Conservation (phyloP, 108 stramenopile genomes). For the Nitzschia palea region DNA sequence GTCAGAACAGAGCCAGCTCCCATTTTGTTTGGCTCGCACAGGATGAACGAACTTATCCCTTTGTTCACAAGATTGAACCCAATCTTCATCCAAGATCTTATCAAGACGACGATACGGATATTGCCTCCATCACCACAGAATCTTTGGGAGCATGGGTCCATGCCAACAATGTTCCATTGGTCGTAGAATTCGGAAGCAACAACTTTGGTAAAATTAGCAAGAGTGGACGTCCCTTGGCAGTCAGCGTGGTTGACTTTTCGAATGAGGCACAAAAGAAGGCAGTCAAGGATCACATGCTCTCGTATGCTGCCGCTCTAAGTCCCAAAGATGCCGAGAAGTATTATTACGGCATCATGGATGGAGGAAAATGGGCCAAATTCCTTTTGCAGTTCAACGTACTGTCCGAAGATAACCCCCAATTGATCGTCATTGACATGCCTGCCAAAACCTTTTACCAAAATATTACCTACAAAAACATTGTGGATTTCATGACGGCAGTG, state of each 20-base stretch:
- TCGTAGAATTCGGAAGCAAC: conserved; percentile 55
- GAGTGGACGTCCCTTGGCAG: conserved; percentile 64
- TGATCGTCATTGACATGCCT: conserved; percentile 68
- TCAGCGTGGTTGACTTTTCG: conserved; percentile 62
- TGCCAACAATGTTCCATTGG: conserved; percentile 59
- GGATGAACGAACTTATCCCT: conserved; percentile 38
- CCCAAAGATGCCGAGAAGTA: conserved; percentile 44
- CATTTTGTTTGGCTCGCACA: conserved; percentile 59
- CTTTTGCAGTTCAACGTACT: conserved; percentile 63
- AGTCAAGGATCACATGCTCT: conserved; percentile 45
- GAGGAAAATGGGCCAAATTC: conserved; percentile 71
- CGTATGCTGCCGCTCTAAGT: conserved; percentile 46
- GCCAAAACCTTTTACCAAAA: conserved; percentile 70
- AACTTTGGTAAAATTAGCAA: conserved; percentile 75
- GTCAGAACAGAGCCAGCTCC: conserved; percentile 60
- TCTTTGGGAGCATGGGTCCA: conserved; percentile 43
- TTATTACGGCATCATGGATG: conserved; percentile 77
- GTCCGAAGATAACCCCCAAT: conserved; percentile 53
- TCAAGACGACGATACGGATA: conserved; percentile 16
- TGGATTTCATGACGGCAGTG: conserved; percentile 36
- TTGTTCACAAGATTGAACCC: conserved; percentile 26
- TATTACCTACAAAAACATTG: conserved; percentile 30
- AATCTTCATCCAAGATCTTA: conserved; percentile 34
- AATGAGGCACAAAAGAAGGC: conserved; percentile 36
- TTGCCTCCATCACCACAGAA: conserved; percentile 16